Evolutionary conservation across 139 green algal genomes (phyloP), one percentile per base, ranked within the genome.

Genomic region (Spirogloea muscicola): DNA sequence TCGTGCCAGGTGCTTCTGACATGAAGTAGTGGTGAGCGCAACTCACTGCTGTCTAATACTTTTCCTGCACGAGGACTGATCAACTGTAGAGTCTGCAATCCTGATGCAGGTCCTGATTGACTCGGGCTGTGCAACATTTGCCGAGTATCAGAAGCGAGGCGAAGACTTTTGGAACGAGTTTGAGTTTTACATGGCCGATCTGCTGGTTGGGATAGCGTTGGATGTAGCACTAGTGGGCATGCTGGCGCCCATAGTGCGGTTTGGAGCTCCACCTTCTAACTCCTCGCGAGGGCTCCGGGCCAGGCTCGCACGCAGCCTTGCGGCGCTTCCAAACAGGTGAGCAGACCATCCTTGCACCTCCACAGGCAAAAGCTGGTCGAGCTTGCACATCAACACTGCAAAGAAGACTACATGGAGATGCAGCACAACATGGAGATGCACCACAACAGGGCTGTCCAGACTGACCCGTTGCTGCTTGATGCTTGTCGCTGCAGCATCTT

Each of bases 161-260:
- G 78, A 93, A 13, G 86, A 96, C 27, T 98, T 98, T 76, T 98
- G 92, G 91, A 42, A 64, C 9, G 76, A 98, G 87, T 95, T 98
- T 83, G 93, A 98, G 74, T 94, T 98, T 55, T 98, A 98, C 84
- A 69, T 96, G 41, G 93, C 86, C 0, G 93, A 98, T 77, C 71
- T 97, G 72, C 36, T 96, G 31, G 93, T 97, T 37, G 88, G 92
- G 3, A 65, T 90, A 6, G 89, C 95, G 52, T 62, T 98, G 82
- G 93, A 98, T 58, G 90, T 94, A 31, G 90, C 89, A 39, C 81
- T 98, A 46, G 92, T 98, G 37, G 86, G 78, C 13, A 84, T 97
- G 10, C 87, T 98, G 60, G 92, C 93, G 10, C 93, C 93, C 3
- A 80, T 85, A 2, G 91, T 90, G 2, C 6, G 48, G 13, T 76